Evolutionary conservation across 352 stramenopile genomes (phyloP).

Genomic region (Pythium inflatum): DNA sequence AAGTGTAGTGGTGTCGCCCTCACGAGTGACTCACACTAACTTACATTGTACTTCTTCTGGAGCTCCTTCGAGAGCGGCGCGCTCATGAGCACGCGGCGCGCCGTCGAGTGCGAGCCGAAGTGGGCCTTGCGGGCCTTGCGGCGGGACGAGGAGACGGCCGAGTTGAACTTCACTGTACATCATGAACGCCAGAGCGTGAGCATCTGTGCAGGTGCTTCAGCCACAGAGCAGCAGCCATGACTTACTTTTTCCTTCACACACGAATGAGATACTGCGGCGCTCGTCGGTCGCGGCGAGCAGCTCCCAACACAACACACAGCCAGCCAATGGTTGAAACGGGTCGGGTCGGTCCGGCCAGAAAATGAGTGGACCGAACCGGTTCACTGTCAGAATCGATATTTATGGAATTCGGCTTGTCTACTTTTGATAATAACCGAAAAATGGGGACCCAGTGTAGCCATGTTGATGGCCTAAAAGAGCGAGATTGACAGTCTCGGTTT

Average conservation of each 20-base stretch:
- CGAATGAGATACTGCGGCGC: slow-evolving; percentile 81
- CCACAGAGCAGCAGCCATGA: slow-evolving; percentile 4
- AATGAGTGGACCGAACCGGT: slow-evolving; percentile 29
- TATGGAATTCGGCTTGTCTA: slow-evolving; percentile 4
- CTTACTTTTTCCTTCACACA: slow-evolving; percentile 87
- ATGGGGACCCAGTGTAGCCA: not conserved
- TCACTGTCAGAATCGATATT: slow-evolving; percentile 25
- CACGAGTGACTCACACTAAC: slow-evolving; percentile 59
- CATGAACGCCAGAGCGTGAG: not conserved
- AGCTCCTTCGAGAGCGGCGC: slow-evolving; percentile 98
- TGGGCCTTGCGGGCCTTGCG: slow-evolving; percentile 99
- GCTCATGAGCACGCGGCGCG: slow-evolving; percentile 97
- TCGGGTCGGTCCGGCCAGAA: not conserved
- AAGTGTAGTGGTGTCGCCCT: slow-evolving; percentile 68
- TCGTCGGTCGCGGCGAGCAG: not conserved
- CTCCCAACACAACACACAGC: not conserved
- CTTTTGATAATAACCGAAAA: not conserved
- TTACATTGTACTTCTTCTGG: slow-evolving; percentile 99
- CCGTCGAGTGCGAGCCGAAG: slow-evolving; percentile 97
- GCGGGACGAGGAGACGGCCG: slow-evolving; percentile 94
- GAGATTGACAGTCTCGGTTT: slow-evolving; percentile 34
- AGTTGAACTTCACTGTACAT: slow-evolving; percentile 92
- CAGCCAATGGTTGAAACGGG: slow-evolving; percentile 39
- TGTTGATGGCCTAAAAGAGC: slow-evolving; percentile 20
- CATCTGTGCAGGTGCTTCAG: too few species aligned